A percentile compares a stretch with the other conserved stretches of the same genome.
phyloP scores from a whole-genome alignment of 208 protist genomes.

The Trypanosomatidae sp. region DNA sequence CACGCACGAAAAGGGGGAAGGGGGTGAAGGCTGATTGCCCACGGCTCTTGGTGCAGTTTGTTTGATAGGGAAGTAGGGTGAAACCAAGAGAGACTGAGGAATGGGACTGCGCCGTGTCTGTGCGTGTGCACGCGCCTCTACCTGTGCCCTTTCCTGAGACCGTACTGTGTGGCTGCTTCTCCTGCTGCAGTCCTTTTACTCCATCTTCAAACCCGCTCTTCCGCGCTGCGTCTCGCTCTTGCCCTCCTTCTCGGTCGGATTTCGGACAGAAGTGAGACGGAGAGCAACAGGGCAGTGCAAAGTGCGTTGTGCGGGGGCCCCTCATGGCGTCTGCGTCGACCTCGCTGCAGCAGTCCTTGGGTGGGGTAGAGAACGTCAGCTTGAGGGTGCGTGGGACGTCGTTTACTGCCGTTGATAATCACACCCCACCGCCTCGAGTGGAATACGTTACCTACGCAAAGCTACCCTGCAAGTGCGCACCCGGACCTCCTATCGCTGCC shows the following conservation, averaged over 20 bases:
- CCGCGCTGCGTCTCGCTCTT: background rate
- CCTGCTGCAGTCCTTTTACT: background rate
- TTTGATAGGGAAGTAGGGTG: too few relatives aligned
- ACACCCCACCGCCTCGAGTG: background rate
- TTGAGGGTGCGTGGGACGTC: background rate
- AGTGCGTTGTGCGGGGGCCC: background rate
- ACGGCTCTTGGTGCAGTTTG: background rate
- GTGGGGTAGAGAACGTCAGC: background rate
- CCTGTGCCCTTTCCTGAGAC: background rate
- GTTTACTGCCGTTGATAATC: background rate
- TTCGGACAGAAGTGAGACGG: background rate
- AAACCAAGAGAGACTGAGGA: background rate
- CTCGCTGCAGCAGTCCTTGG: background rate
- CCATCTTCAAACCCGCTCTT: background rate
- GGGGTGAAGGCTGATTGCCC: background rate
- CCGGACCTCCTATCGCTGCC: slow-evolving; percentile 17
- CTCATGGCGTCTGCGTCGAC: background rate
- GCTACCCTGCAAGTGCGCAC: slow-evolving; percentile 16
- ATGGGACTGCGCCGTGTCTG: background rate
- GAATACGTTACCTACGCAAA: slow-evolving; percentile 12
- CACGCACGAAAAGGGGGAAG: background rate
- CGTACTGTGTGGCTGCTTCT: background rate
- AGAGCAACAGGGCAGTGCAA: background rate
- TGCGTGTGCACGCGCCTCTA: background rate
- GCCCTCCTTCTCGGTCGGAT: background rate